Evolutionary conservation across 139 green algal genomes (phyloP).

Genomic region (Pleodorina starrii): DNA sequence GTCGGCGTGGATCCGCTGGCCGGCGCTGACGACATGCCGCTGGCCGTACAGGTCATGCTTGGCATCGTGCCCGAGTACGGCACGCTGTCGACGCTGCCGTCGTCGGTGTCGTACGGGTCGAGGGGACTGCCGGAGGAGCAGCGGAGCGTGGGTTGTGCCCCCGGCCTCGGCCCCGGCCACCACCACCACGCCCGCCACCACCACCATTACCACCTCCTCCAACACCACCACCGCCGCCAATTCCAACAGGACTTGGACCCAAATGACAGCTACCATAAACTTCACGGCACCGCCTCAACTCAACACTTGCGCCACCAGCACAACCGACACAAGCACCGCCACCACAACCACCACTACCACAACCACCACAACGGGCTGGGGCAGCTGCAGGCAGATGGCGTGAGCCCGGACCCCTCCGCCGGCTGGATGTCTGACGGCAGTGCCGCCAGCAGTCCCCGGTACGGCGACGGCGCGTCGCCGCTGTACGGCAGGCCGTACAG

Average conservation of each 20-base stretch:
- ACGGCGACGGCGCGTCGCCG: background rate
- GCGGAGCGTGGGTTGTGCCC: background rate
- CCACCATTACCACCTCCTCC: background rate
- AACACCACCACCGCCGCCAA: background rate
- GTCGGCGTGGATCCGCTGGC: too few species aligned
- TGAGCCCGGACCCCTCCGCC: too few species aligned
- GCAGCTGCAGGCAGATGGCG: background rate
- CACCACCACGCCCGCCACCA: background rate
- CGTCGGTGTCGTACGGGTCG: background rate
- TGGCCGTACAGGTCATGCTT: constrained; percentile 29
- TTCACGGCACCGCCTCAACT: too few species aligned
- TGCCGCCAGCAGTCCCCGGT: background rate
- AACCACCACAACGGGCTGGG: background rate
- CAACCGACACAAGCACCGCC: background rate
- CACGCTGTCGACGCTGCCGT: background rate
- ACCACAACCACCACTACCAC: background rate
- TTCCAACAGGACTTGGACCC: background rate
- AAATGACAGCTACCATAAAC: too few species aligned
- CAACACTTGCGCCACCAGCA: too few species aligned
- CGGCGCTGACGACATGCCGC: background rate
- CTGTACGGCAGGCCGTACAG: background rate
- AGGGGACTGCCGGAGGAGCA: background rate
- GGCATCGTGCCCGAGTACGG: background rate
- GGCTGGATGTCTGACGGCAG: background rate
- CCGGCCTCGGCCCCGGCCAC: background rate